Base-by-base conservation (phyloP, 139 green algal species). In the Chlorella ohadii region DNA sequence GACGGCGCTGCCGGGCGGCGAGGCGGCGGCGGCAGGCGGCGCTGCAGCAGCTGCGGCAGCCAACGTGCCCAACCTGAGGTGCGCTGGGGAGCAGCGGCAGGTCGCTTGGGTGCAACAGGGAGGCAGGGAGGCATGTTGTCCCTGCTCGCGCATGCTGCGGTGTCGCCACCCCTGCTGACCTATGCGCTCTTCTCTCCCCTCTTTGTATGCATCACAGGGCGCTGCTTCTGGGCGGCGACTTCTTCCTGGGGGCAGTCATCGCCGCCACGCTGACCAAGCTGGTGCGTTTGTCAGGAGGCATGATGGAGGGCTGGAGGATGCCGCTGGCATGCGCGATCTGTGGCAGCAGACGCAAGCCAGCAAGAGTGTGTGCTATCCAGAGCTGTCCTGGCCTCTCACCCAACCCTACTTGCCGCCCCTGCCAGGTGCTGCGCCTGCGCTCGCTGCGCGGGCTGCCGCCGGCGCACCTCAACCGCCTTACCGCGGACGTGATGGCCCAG, bases 211-310 rank as follows among this genome's bases (percentile, higher is more conserved):
- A 51, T 51, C 44, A 20, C 55, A 76, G 89, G 47, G 75, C 92
- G 23, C 81, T 97, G 80, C 84, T 97, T n/a, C 87, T 98, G 70
- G 84, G 76, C 15, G 95, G 97, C 23, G 97, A 99, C 91, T 98
- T 96, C 84, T 99, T 99, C 91, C 81, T 98, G 72, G 97, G 92
- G 33, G 92, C 92, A 20, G 94, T 99, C 1, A 78, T 96, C 6
- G 92, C 93, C 5, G 93, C 90, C 33, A 89, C 91, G 0, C 85
- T 96, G 13, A 96, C 96, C 65, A 99, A 99, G 94, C 93, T 99
- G 84, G 85, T 51, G 44, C 44, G 44, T 9, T 51, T 51, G 44
- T 51, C 44, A 51, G 44, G 9, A 51, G n/a, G n/a, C n/a, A n/a
- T n/a, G n/a, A n/a, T n/a, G n/a, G n/a, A n/a, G n/a, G n/a, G n/a